These are phyloP conservation scores for Aspergillus fumigatus DNA, from an alignment of 2,329 filamentous ascomycete genomes.

Conservation along the genomic window DNA sequence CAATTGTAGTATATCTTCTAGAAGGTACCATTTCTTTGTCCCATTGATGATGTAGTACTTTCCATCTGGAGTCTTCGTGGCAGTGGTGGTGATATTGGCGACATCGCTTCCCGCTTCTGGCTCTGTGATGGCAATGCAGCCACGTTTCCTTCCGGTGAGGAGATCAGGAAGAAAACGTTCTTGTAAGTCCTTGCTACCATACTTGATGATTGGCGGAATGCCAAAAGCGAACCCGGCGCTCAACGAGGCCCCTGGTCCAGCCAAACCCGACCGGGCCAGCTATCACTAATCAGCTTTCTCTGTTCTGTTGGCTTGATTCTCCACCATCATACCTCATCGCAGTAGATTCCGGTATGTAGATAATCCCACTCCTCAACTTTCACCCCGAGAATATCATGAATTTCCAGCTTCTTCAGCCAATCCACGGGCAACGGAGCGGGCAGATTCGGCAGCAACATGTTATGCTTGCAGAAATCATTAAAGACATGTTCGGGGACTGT, in stretches of 20 bases:
- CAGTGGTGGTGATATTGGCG: constrained; percentile 66
- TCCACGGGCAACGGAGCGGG: constrained; percentile 64
- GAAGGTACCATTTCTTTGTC: constrained; percentile 64
- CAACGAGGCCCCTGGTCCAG: constrained; percentile 60
- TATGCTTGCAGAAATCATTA: constrained; percentile 57
- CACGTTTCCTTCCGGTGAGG: constrained; percentile 60
- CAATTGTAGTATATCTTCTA: not conserved
- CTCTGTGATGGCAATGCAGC: constrained; percentile 75
- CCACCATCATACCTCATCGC: constrained; percentile 53
- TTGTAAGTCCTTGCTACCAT: constrained; percentile 58
- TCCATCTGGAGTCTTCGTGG: constrained; percentile 57
- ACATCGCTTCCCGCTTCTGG: constrained; percentile 71
- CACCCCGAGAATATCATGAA: constrained; percentile 62
- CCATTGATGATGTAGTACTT: constrained; percentile 68
- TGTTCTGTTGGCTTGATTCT: not conserved
- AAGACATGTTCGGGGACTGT: constrained; percentile 62
- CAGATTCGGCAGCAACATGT: constrained; percentile 67
- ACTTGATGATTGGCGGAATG: constrained; percentile 67
- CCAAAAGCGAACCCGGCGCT: constrained; percentile 70
- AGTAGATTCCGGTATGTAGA: constrained; percentile 65
- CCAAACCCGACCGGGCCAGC: constrained; percentile 62
- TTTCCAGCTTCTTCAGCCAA: constrained; percentile 62
- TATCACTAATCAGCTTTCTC: constrained; percentile 19
- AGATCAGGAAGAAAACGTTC: constrained; percentile 65
- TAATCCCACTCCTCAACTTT: constrained; percentile 72